These are phyloP conservation scores for Acanthamoeba polyphaga DNA, from an alignment of 208 protist genomes.

Conservation along the genomic window DNA sequence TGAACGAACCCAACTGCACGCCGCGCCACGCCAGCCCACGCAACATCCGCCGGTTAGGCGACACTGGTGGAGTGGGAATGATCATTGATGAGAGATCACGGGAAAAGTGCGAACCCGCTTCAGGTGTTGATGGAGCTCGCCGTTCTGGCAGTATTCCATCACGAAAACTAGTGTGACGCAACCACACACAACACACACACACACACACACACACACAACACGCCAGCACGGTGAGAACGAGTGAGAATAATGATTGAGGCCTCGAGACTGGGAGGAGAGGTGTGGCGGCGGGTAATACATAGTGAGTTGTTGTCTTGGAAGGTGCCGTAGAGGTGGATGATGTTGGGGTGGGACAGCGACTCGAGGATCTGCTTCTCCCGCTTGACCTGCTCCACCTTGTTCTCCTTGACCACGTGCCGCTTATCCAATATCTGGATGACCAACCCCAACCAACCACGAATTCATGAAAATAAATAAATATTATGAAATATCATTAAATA, in stretches of 20 bases:
- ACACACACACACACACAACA: too few species aligned
- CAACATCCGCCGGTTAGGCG: neutral
- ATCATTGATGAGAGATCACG: too few species aligned
- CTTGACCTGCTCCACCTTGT: slow-evolving; percentile 37
- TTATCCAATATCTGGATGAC: neutral
- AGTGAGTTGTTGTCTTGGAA: slow-evolving; percentile 46
- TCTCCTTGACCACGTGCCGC: neutral
- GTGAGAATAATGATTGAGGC: too few species aligned
- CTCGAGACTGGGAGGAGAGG: neutral
- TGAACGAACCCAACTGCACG: slow-evolving; percentile 57
- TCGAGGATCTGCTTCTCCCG: slow-evolving; percentile 63
- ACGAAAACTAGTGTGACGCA: slow-evolving; percentile 2
- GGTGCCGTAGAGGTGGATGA: slow-evolving; percentile 55
- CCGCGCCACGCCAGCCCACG: neutral
- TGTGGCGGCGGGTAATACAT: neutral
- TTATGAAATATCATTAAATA: too few species aligned
- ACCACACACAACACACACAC: too few species aligned
- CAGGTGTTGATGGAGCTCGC: slow-evolving; percentile 25
- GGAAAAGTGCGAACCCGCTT: neutral
- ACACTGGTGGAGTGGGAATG: neutral
- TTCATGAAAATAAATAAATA: too few species aligned
- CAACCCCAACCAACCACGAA: neutral
- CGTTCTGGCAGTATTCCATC: slow-evolving; percentile 62
- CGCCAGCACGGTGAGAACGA: too few species aligned
- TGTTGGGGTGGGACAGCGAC: slow-evolving; percentile 38